phyloP scores from a whole-genome alignment of 1,284 basidiomycete genomes.

The Trichosporon coremiiforme region DNA sequence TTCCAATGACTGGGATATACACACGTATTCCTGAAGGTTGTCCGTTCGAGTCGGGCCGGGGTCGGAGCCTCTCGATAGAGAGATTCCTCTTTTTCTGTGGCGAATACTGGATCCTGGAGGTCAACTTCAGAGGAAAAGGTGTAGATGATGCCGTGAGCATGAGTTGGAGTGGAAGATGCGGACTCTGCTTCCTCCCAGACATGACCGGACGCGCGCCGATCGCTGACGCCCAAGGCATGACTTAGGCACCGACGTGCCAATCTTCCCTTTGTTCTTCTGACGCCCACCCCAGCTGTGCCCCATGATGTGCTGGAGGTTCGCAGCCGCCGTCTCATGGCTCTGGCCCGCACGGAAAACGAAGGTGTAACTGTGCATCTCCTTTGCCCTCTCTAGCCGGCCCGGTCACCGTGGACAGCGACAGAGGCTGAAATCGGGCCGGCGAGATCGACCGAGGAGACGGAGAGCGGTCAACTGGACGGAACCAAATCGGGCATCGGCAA shows the following conservation, averaged over 20 bases:
- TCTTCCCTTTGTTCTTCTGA: not conserved
- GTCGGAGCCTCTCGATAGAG: conserved; percentile 19
- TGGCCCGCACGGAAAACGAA: too few species aligned
- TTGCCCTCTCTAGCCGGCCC: too few species aligned
- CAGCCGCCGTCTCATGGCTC: not conserved
- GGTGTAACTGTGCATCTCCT: too few species aligned
- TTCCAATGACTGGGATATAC: conserved; percentile 20
- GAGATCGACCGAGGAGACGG: not conserved
- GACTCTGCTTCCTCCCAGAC: not conserved
- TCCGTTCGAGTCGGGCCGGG: conserved; percentile 19
- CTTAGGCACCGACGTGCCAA: not conserved
- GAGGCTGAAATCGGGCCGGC: not conserved
- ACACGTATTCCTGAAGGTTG: conserved; percentile 19
- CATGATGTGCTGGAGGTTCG: too few species aligned
- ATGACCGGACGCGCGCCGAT: not conserved
- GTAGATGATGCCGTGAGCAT: not conserved
- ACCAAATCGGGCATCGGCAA: conserved; percentile 8
- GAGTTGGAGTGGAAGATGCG: too few species aligned
- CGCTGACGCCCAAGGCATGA: not conserved
- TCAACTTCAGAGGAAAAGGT: not conserved
- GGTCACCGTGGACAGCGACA: too few species aligned
- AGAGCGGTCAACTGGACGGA: not conserved
- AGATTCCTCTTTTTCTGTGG: conserved; percentile 10
- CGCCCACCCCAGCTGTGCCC: not conserved
- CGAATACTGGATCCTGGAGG: too few species aligned